A percentile compares a stretch with the other conserved stretches of the same genome.
Evolutionary conservation across 129 eudicot species (phyloP).

Genomic region (Flaveria bidentis): DNA sequence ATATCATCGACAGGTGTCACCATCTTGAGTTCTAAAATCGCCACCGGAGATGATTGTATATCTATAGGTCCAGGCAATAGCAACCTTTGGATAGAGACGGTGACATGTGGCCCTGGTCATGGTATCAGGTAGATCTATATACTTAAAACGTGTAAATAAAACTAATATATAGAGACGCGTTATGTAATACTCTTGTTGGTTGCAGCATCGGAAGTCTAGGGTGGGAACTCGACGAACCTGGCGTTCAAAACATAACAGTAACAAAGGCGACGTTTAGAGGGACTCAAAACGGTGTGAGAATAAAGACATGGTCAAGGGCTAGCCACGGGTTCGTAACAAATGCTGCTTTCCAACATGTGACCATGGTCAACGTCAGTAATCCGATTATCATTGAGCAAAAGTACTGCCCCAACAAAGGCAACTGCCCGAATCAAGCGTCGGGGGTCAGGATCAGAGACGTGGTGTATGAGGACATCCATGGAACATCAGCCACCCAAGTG

Average conservation of each 20-base stretch:
- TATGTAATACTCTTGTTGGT: too few species aligned
- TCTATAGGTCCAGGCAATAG: constrained; percentile 61
- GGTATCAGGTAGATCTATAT: constrained; percentile 49
- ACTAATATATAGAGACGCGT: not conserved
- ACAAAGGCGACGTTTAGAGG: constrained; percentile 29
- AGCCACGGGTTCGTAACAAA: constrained; percentile 47
- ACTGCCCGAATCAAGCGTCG: constrained; percentile 39
- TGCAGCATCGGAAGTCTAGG: constrained; percentile 59
- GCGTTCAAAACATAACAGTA: constrained; percentile 55
- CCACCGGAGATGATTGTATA: constrained; percentile 64
- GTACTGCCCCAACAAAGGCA: constrained; percentile 41
- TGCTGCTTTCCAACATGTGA: constrained; percentile 35
- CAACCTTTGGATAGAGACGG: constrained; percentile 49
- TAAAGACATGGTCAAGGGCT: constrained; percentile 51
- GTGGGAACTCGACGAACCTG: constrained; percentile 39
- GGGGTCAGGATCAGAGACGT: constrained; percentile 16
- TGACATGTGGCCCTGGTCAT: constrained; percentile 61
- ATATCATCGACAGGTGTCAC: constrained; percentile 37
- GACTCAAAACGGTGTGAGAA: constrained; percentile 57
- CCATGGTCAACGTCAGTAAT: constrained; percentile 46
- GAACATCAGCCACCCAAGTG: constrained; percentile 30
- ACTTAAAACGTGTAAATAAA: not conserved
- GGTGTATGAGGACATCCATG: constrained; percentile 14
- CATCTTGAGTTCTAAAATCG: constrained; percentile 42
- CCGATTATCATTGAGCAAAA: constrained; percentile 52